Conservation (phyloP, 1,139 yeast species). For the Arxiozyma slooffiae region DNA sequence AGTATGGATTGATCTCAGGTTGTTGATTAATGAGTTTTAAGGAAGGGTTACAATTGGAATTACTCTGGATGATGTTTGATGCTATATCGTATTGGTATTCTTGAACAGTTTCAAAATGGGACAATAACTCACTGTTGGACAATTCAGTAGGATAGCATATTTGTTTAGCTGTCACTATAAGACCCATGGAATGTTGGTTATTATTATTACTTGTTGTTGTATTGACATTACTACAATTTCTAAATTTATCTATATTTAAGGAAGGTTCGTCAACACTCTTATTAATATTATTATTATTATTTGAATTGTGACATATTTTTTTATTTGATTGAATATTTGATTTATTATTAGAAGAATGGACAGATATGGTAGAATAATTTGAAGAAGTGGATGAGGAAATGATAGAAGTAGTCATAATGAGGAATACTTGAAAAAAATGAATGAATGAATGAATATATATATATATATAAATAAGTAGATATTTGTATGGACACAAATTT, state of each 20-base stretch:
- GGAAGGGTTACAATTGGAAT: conserved; percentile 39
- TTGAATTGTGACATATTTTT: background rate
- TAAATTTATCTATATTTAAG: background rate
- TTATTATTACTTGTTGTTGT: background rate
- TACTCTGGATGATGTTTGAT: conserved; percentile 34
- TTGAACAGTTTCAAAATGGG: conserved; percentile 39
- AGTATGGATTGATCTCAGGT: conserved; percentile 47
- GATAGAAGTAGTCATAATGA: background rate
- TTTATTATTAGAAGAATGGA: background rate
- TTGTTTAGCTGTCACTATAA: conserved; percentile 33
- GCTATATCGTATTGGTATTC: conserved; percentile 49
- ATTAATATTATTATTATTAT: background rate
- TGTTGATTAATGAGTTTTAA: conserved; percentile 49
- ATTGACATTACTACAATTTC: background rate
- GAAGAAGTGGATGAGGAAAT: conserved; percentile 3
- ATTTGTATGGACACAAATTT: too few relatives aligned
- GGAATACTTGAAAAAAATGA: too few relatives aligned
- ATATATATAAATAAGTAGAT: too few relatives aligned
- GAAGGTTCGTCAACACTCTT: background rate
- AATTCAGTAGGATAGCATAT: conserved; percentile 41
- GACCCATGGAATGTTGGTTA: conserved; percentile 18
- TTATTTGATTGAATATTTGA: background rate
- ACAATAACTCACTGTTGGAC: conserved; percentile 41
- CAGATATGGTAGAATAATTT: conserved; percentile 3
- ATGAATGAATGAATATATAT: too few relatives aligned